These are phyloP conservation scores for Colletotrichum navitas DNA, from an alignment of 2,329 filamentous ascomycete species.

Conservation along the genomic window DNA sequence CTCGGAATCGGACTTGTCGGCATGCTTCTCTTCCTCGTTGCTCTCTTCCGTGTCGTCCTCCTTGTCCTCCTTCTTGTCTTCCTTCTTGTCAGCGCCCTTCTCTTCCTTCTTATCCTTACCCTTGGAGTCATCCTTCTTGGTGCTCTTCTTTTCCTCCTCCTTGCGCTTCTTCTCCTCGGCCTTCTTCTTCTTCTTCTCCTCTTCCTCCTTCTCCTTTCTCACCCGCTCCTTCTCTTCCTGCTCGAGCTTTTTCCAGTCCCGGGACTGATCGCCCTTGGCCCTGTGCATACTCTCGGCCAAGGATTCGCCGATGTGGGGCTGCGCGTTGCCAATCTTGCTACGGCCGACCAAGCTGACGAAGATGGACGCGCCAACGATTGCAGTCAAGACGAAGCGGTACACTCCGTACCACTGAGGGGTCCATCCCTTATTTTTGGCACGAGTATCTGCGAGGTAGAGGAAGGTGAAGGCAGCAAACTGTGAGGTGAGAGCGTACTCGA, in stretches of 20 bases:
- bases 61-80: slow-evolving; percentile 44
- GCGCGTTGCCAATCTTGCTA: slow-evolving; percentile 73
- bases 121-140: slow-evolving; percentile 46
- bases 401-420: slow-evolving; percentile 87
- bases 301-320: slow-evolving; percentile 51
- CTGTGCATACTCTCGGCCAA: slow-evolving; percentile 55
- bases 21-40: neutral
- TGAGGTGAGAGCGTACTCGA: slow-evolving; percentile 85
- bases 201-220: slow-evolving; percentile 55
- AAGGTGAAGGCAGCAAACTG: slow-evolving; percentile 89
- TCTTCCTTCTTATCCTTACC: slow-evolving; percentile 43
- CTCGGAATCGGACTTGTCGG: slow-evolving; percentile 12
- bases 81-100: slow-evolving; percentile 1
- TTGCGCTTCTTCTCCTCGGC: slow-evolving; percentile 51
- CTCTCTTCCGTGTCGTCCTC: slow-evolving; percentile 39
- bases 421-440: slow-evolving; percentile 80
- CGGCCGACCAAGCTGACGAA: slow-evolving; percentile 85
- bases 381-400: slow-evolving; percentile 93
- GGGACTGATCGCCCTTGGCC: slow-evolving; percentile 52
- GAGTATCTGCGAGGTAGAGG: slow-evolving; percentile 87
- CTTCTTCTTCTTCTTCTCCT: slow-evolving; percentile 53
- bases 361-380: slow-evolving; percentile 86
- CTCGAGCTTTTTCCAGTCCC: slow-evolving; percentile 62
- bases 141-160: slow-evolving; percentile 45
- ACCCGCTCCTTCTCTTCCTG: slow-evolving; percentile 54